Conservation (phyloP, 805 yeast species). For the Lachancea kluyveri region DNA sequence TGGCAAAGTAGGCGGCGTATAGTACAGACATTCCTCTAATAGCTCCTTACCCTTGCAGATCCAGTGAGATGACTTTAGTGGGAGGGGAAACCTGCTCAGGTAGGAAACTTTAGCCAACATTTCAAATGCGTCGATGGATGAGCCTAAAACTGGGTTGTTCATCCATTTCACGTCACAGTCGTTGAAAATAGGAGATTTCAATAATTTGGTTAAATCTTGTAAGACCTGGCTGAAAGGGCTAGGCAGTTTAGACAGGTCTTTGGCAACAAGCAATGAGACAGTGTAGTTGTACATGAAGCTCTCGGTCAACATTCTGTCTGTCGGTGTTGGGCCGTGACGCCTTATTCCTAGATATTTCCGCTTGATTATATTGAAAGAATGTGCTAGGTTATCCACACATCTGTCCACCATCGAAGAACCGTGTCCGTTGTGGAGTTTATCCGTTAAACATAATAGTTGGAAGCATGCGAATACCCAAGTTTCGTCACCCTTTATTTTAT, state of each 20-base stretch:
- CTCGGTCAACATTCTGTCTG: conserved; percentile 17
- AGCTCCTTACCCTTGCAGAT: conserved; percentile 11
- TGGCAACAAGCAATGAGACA: conserved; percentile 15
- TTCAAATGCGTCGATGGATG: conserved; percentile 33
- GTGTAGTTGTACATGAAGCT: conserved; percentile 19
- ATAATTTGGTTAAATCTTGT: conserved; percentile 10
- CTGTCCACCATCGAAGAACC: conserved; percentile 15
- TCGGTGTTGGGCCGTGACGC: conserved; percentile 11
- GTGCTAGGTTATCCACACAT: conserved; percentile 15
- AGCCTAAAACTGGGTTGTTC: conserved; percentile 38
- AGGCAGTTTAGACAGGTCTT: conserved; percentile 13
- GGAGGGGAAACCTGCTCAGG: conserved; percentile 23
- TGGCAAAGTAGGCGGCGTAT: conserved; percentile 16
- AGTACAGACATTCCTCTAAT: conserved; percentile 16
- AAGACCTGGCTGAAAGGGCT: conserved; percentile 14
- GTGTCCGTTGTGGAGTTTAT: conserved; percentile 15
- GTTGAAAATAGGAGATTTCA: conserved; percentile 20
- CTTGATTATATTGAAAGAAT: conserved; percentile 15
- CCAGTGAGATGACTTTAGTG: conserved; percentile 12
- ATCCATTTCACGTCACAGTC: conserved; percentile 32
- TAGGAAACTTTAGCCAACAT: conserved; percentile 34
- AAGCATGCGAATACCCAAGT: conserved; percentile 19
- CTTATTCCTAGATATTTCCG: conserved; percentile 9
- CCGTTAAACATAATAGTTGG: conserved; percentile 14
- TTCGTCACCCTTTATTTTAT: conserved; percentile 13